Percentiles rank a stretch among this genome's conserved stretches.
Evolutionary conservation across 441 rosid species (phyloP).

Genomic region (Mallotus japonicus): DNA sequence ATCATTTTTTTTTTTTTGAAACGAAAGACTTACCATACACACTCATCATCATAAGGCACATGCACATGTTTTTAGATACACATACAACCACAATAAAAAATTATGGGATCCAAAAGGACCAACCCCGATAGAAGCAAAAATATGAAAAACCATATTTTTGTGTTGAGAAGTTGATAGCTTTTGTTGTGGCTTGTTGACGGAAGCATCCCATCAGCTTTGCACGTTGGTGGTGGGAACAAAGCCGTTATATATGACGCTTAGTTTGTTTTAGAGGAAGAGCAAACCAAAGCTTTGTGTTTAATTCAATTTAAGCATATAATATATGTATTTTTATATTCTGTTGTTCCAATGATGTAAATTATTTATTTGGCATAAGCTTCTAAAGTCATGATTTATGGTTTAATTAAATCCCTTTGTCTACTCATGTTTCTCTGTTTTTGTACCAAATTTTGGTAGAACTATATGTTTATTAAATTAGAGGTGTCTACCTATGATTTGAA

Average conservation of each 20-base stretch:
- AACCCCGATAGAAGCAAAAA: too few relatives aligned
- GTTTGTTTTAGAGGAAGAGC: conserved; percentile 1
- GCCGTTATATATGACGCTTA: conserved; percentile 18
- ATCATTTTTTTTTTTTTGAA: too few relatives aligned
- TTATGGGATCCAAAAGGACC: too few relatives aligned
- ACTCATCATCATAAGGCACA: too few relatives aligned
- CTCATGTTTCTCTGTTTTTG: background rate
- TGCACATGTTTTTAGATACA: too few relatives aligned
- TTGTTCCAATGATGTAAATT: too few relatives aligned
- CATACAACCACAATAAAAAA: too few relatives aligned
- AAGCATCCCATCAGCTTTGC: conserved; percentile 6
- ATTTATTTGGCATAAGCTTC: background rate
- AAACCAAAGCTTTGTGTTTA: background rate
- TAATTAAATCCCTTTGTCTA: background rate
- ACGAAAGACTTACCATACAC: too few relatives aligned
- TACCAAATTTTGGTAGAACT: background rate
- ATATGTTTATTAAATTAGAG: too few relatives aligned
- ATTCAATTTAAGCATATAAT: background rate
- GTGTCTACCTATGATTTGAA: too few relatives aligned
- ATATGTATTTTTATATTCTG: too few relatives aligned
- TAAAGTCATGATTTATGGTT: background rate
- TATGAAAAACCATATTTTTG: too few relatives aligned
- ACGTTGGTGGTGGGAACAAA: background rate
- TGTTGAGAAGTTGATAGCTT: background rate
- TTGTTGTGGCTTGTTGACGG: background rate